A percentile compares a stretch with the other conserved stretches of the same genome.
phyloP scores from a whole-genome alignment of 2,329 filamentous ascomycete genomes.

The Parafenestella ontariensis region DNA sequence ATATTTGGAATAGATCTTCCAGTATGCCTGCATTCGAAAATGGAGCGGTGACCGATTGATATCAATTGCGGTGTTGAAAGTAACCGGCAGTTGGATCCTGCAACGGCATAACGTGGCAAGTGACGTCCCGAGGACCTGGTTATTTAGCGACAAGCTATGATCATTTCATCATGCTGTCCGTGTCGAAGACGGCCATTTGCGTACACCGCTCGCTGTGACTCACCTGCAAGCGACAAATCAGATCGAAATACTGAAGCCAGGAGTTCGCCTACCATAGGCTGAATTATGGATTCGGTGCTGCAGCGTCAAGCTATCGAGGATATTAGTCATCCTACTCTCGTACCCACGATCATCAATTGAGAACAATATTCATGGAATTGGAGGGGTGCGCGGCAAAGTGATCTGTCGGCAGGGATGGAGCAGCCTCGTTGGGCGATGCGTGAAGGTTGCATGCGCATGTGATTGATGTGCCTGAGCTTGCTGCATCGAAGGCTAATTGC shows the following conservation, averaged over 20 bases:
- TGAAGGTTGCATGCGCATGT: constrained; percentile 31
- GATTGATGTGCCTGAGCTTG: constrained; percentile 30
- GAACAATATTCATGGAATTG: constrained; percentile 30
- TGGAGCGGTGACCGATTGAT: not conserved
- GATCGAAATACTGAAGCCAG: not conserved
- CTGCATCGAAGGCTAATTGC: constrained; percentile 29
- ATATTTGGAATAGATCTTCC: not conserved
- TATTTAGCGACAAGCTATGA: constrained; percentile 10
- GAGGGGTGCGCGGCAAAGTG: constrained; percentile 18
- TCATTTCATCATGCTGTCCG: constrained; percentile 9
- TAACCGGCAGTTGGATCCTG: constrained; percentile 12
- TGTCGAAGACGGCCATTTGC: constrained; percentile 12
- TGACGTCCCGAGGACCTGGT: constrained; percentile 17
- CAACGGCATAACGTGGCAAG: constrained; percentile 10
- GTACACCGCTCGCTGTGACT: constrained; percentile 22
- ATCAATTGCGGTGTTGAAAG: not conserved
- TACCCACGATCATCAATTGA: constrained; percentile 16
- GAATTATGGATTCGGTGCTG: not conserved
- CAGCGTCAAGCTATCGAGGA: not conserved
- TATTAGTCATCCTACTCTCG: not conserved
- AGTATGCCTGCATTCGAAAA: not conserved
- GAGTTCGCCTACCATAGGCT: not conserved
- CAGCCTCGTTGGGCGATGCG: constrained; percentile 13
- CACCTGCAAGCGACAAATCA: constrained; percentile 8
- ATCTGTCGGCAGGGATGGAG: constrained; percentile 31